Base-by-base conservation (phyloP, 106 monocot species). In the Agapanthus africanus region DNA sequence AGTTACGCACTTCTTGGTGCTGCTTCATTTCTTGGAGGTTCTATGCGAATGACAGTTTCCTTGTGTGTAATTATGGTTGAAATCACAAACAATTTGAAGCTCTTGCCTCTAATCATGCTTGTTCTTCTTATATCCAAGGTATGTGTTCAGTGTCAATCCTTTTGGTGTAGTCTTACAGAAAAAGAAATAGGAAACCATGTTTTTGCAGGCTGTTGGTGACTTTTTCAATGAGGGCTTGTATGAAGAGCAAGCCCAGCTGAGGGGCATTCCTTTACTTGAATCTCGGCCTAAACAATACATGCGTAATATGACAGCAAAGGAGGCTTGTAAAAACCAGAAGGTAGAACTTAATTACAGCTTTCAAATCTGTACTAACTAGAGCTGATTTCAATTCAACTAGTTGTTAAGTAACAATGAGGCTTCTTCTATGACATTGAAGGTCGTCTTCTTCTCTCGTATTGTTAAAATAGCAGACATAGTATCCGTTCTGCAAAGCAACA, bases 31-130 rank as follows among this genome's bases (percentile, higher is more conserved):
- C 89, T 97, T 72, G 97, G 97, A 66, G 97, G 97, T 71, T 97
- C 97, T 60, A 97, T 97, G 92, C 74, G 97, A 81, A 97, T 97
- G 97, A 97, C 97, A 11, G 97, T 97, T 77, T 97, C 97, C 47
- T 82, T 97, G 41, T 97, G 97, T 83, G 92, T 97, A 22, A 97
- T 97, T 54, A 97, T 97, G 97, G 97, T 97, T 63, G 97, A 97
- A 69, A 97, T 97, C 70, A 97, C 97, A 66, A 97, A 97, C 71
- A 97, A 97, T 70, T 78, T 97, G 81, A 80, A 92, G 40, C 82
- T 97, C 57, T 73, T 97, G 52, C 97, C 97, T 27, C 79, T 97
- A 4, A 97, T 97, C 63, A 97, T 97, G 97, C 97, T 97, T 66
- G 97, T 97, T 77, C 97, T 97, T 74, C 82, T 97, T 41, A 86